phyloP scores from a whole-genome alignment of 768 basidiomycete genomes.

The Hericium alpestre region DNA sequence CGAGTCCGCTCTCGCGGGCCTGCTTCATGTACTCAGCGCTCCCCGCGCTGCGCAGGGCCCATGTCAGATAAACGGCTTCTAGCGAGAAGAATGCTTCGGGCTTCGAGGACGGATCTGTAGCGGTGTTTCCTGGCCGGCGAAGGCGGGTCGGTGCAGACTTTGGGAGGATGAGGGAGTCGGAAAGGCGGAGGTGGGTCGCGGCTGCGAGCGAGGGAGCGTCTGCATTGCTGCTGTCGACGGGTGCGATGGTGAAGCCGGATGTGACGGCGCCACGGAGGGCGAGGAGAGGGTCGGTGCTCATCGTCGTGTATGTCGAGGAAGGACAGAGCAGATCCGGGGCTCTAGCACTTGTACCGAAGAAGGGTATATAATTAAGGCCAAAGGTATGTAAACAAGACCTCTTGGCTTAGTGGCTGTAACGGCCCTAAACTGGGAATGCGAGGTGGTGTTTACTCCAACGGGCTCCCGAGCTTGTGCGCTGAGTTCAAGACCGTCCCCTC shows the following conservation, averaged over 20 bases:
- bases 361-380: neutral
- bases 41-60: slow-evolving; percentile 60
- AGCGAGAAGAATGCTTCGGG: slow-evolving; percentile 63
- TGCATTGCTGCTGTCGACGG: slow-evolving; percentile 13
- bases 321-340: neutral
- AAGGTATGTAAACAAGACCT: neutral
- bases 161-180: slow-evolving; percentile 40
- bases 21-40: slow-evolving; percentile 86
- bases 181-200: slow-evolving; percentile 60
- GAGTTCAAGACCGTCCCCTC: slow-evolving; percentile 88
- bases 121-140: slow-evolving; percentile 45
- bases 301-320: neutral
- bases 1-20: slow-evolving; percentile 62
- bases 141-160: slow-evolving; percentile 75
- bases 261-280: slow-evolving; percentile 9
- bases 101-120: slow-evolving; percentile 25
- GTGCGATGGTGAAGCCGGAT: slow-evolving; percentile 2
- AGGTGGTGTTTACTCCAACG: slow-evolving; percentile 50
- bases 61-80: slow-evolving; percentile 79
- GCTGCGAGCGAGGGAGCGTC: slow-evolving; percentile 37
- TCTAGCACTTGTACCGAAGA: no score
- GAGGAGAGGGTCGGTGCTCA: slow-evolving; percentile 9
- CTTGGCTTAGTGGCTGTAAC: slow-evolving; percentile 55
- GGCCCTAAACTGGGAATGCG: slow-evolving; percentile 79
- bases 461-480: slow-evolving; percentile 61